These are phyloP conservation scores for Cicer judaicum DNA, from an alignment of 306 rosid genomes.

Conservation along the genomic window DNA sequence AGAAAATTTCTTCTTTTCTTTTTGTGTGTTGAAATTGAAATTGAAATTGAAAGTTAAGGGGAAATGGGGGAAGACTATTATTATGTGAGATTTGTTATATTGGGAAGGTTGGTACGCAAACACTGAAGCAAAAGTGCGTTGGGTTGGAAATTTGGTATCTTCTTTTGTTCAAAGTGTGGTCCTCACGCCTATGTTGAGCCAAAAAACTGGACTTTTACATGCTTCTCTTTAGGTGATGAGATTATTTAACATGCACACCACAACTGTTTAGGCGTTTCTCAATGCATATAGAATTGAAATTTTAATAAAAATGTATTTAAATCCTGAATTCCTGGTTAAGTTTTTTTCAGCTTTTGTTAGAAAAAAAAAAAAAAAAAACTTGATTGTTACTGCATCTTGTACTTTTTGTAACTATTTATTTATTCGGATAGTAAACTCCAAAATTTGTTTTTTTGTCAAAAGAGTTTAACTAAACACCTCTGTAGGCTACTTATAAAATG, in stretches of 20 bases:
- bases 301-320: background rate
- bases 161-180: slow-evolving; percentile 55
- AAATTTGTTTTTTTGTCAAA: too few species aligned
- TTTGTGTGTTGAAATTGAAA: slow-evolving; percentile 8
- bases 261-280: background rate
- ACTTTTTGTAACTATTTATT: background rate
- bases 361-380: background rate
- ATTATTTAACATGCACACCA: slow-evolving; percentile 19
- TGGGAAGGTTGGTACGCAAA: slow-evolving; percentile 26
- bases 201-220: slow-evolving; percentile 41
- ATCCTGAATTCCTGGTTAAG: slow-evolving; percentile 41
- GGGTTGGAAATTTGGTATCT: slow-evolving; percentile 35
- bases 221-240: background rate
- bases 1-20: background rate
- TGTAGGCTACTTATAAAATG: too few species aligned
- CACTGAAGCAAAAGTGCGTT: slow-evolving; percentile 43
- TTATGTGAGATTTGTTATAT: background rate
- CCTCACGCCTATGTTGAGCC: slow-evolving; percentile 53
- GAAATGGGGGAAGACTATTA: background rate
- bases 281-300: background rate
- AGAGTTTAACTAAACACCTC: too few species aligned
- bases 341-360: slow-evolving; percentile 2
- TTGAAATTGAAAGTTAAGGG: slow-evolving; percentile 20
- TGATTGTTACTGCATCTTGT: background rate
- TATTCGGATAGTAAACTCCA: too few species aligned